phyloP scores from a whole-genome alignment of 306 rosid species.

The Hippophae rhamnoides region DNA sequence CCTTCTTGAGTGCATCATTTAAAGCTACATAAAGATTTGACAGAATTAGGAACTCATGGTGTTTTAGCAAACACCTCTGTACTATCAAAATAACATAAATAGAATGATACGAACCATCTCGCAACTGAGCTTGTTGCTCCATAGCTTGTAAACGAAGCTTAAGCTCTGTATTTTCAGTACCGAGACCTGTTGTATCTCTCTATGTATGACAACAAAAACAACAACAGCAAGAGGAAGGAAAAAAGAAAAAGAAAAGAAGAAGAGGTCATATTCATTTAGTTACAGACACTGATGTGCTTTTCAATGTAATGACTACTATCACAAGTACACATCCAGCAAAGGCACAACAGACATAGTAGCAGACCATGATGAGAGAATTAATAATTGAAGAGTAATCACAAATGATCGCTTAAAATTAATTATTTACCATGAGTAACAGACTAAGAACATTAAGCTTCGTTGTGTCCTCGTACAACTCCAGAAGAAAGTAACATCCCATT shows the following conservation, averaged over 20 bases:
- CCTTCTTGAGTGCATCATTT: slow-evolving; percentile 86
- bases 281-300: no score
- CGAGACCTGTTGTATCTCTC: slow-evolving; percentile 87
- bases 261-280: neutral
- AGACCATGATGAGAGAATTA: no score
- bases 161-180: slow-evolving; percentile 87
- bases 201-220: slow-evolving; percentile 23
- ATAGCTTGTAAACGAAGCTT: slow-evolving; percentile 87
- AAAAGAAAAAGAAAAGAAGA: neutral
- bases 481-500: no score
- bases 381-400: no score
- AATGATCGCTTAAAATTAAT: no score
- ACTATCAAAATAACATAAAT: slow-evolving; percentile 9
- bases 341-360: no score
- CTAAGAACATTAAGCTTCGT: no score
- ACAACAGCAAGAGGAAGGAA: slow-evolving; percentile 10
- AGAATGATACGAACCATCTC: slow-evolving; percentile 53
- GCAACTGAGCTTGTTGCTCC: slow-evolving; percentile 98
- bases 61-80: slow-evolving; percentile 3
- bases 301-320: no score
- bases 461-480: no score
- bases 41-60: neutral
- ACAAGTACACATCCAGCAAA: no score
- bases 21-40: slow-evolving; percentile 46
- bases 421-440: no score